A percentile compares a stretch with the other conserved stretches of the same genome.
phyloP scores from a whole-genome alignment of 75 land plant genomes.

The Sequoiadendron giganteum region DNA sequence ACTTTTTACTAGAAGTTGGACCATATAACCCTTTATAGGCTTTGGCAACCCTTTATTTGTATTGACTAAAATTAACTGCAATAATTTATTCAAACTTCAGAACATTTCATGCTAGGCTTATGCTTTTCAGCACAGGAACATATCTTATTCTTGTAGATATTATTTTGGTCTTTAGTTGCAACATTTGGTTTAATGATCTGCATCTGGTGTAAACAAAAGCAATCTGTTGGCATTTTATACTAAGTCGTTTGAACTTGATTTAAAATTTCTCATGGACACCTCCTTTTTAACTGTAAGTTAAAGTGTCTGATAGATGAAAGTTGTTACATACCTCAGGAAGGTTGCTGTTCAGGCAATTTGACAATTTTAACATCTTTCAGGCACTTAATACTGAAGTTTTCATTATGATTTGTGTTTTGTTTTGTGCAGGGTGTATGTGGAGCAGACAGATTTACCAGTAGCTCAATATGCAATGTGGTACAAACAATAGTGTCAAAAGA shows the following conservation, averaged over 20 bases:
- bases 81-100: background rate
- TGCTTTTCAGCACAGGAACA: background rate
- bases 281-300: background rate
- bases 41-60: background rate
- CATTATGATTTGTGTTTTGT: background rate
- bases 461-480: constrained; percentile 27
- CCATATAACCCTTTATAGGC: background rate
- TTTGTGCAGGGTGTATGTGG: constrained; percentile 39
- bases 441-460: constrained; percentile 30
- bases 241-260: background rate
- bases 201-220: background rate
- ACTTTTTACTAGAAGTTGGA: background rate
- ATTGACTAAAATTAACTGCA: background rate
- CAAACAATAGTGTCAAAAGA: constrained; percentile 31
- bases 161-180: background rate
- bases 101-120: background rate
- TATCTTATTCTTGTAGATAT: background rate
- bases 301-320: background rate
- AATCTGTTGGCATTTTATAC: background rate
- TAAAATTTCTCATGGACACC: background rate
- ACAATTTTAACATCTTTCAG: background rate
- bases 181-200: background rate
- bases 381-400: background rate
- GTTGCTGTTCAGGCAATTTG: background rate
- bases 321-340: background rate